Percentiles rank a stretch among this genome's conserved stretches.
Conservation (phyloP, 805 yeast genomes). For the Zygosaccharomyces pseudorouxii region DNA sequence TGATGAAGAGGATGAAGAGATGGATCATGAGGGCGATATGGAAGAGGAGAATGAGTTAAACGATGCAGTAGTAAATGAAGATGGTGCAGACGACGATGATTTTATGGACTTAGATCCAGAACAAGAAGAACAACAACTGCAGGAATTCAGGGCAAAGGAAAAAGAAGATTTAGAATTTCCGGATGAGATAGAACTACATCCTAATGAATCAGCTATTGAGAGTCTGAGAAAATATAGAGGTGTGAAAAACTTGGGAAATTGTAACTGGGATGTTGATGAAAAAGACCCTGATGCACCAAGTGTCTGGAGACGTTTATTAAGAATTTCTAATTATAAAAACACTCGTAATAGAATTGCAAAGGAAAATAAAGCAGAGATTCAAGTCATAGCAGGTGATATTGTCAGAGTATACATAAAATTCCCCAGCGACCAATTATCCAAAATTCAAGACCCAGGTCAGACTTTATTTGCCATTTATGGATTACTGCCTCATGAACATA, state of each 20-base stretch:
- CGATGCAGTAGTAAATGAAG: slow-evolving; percentile 40
- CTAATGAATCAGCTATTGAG: slow-evolving; percentile 69
- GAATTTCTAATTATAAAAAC: slow-evolving; percentile 72
- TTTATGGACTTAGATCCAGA: slow-evolving; percentile 73
- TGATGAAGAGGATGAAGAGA: slow-evolving; percentile 37
- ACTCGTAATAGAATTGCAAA: slow-evolving; percentile 66
- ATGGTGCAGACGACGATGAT: slow-evolving; percentile 52
- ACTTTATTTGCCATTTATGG: slow-evolving; percentile 65
- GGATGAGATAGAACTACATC: slow-evolving; percentile 85
- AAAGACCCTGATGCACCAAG: slow-evolving; percentile 68
- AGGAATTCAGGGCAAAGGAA: slow-evolving; percentile 61
- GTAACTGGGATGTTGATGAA: slow-evolving; percentile 87
- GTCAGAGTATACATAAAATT: slow-evolving; percentile 57
- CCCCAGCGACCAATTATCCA: slow-evolving; percentile 44
- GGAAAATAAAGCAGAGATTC: slow-evolving; percentile 45
- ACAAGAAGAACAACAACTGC: slow-evolving; percentile 76
- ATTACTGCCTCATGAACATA: slow-evolving; percentile 79
- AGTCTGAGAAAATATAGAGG: slow-evolving; percentile 80
- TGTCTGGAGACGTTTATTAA: slow-evolving; percentile 69
- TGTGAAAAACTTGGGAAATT: slow-evolving; percentile 69
- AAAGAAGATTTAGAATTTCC: slow-evolving; percentile 90
- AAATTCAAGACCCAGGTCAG: slow-evolving; percentile 40
- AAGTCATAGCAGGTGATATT: slow-evolving; percentile 58
- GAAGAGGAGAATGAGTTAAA: slow-evolving; percentile 24
- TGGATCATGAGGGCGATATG: slow-evolving; percentile 28